Percentiles rank a stretch among this genome's conserved stretches.
These are phyloP conservation scores for Myotisia sp. DNA, from an alignment of 2,329 filamentous ascomycete genomes.

Conservation along the genomic window DNA sequence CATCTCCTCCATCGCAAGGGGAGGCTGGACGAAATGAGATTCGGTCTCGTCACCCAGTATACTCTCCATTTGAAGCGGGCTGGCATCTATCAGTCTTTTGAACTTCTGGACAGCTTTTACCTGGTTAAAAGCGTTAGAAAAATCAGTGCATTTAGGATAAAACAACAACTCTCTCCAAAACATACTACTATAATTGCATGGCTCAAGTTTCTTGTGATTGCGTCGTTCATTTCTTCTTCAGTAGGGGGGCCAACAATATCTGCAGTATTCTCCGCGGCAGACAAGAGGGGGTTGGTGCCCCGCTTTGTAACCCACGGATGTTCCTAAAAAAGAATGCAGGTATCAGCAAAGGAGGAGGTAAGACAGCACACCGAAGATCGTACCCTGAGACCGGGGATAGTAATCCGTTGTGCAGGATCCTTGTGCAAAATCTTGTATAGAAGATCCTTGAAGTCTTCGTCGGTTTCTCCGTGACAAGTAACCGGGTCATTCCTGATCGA, in stretches of 20 bases:
- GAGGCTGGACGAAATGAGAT: conserved; percentile 43
- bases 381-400: conserved; percentile 69
- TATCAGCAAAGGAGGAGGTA: conserved; percentile 8
- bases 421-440: conserved; percentile 67
- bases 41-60: conserved; percentile 43
- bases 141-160: neutral
- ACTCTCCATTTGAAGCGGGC: conserved; percentile 40
- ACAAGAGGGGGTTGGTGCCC: conserved; percentile 63
- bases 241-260: conserved; percentile 71
- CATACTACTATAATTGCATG: conserved; percentile 67
- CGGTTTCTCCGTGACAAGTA: conserved; percentile 47
- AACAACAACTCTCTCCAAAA: conserved; percentile 15
- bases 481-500: conserved; percentile 62
- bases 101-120: conserved; percentile 87
- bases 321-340: conserved; percentile 38
- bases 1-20: conserved; percentile 35
- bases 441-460: conserved; percentile 58
- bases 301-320: conserved; percentile 85
- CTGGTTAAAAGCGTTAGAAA: conserved; percentile 30
- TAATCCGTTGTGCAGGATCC: conserved; percentile 67
- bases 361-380: conserved; percentile 22
- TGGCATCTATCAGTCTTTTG: conserved; percentile 54
- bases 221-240: conserved; percentile 75
- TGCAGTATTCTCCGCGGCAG: conserved; percentile 72
- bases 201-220: conserved; percentile 80